Conservation (phyloP, 164 flowering plant genomes). For the Berberis vulgaris region DNA sequence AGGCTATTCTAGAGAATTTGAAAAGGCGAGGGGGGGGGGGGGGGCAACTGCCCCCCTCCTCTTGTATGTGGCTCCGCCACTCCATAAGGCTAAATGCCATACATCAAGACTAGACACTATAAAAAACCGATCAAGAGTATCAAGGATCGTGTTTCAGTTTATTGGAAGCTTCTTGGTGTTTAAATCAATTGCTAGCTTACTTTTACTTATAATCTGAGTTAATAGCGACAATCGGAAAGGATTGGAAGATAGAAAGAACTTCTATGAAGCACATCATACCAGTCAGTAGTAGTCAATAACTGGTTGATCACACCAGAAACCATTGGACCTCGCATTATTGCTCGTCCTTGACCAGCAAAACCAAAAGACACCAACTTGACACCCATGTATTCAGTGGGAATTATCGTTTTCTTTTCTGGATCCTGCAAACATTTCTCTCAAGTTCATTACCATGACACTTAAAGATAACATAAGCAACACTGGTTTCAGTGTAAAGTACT, state of each 20-base stretch:
- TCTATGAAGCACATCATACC: constrained; percentile 36
- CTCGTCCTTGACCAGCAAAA: constrained; percentile 99
- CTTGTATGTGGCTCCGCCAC: no score
- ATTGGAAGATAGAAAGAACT: not conserved
- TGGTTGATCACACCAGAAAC: constrained; percentile 97
- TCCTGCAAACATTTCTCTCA: constrained; percentile 39
- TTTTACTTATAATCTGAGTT: no score
- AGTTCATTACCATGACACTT: constrained; percentile 17
- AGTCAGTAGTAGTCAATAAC: constrained; percentile 86
- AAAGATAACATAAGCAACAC: constrained; percentile 11
- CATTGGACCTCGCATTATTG: constrained; percentile 99
- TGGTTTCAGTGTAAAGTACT: not conserved
- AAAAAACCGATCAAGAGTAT: no score
- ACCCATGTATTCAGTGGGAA: constrained; percentile 92
- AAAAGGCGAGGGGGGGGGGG: no score
- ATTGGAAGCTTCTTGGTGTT: no score
- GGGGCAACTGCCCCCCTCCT: no score
- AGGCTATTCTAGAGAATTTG: no score
- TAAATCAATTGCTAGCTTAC: not conserved
- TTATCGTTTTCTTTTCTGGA: constrained; percentile 73
- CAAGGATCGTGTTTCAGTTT: no score
- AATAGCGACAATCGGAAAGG: no score
- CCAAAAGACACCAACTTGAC: constrained; percentile 97
- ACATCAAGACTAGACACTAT: no score
- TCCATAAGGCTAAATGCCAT: no score